Conservation (phyloP, 805 yeast species). For the Groenewaldozyma salmanticensis region DNA sequence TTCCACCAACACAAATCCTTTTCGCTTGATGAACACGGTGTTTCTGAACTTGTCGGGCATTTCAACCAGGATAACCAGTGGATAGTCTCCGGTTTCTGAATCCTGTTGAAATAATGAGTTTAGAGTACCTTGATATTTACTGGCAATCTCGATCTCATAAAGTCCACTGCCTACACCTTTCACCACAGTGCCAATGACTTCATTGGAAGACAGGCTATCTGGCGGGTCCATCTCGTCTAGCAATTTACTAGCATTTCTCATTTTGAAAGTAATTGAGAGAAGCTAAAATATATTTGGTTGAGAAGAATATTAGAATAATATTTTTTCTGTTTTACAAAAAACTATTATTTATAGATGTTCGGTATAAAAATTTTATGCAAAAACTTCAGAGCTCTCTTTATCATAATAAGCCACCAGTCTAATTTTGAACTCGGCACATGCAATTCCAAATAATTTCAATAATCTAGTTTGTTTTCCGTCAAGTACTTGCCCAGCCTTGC, state of each 20-base stretch:
- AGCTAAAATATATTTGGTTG: conserved; percentile 2
- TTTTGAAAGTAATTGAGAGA: neutral
- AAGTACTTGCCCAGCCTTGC: conserved; percentile 66
- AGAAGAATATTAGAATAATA: neutral
- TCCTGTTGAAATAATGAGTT: neutral
- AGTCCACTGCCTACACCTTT: conserved; percentile 25
- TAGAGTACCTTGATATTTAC: neutral
- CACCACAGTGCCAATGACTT: conserved; percentile 23
- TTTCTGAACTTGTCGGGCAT: conserved; percentile 28
- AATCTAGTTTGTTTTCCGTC: conserved; percentile 88
- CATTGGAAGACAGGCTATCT: conserved; percentile 17
- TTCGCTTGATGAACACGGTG: conserved; percentile 28
- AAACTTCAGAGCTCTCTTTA: conserved; percentile 27
- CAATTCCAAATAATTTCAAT: conserved; percentile 91
- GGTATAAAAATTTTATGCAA: neutral
- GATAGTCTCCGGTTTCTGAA: conserved; percentile 3
- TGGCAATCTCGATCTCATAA: conserved; percentile 24
- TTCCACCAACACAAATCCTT: conserved; percentile 26
- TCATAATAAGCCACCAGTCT: conserved; percentile 63
- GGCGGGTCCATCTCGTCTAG: conserved; percentile 23
- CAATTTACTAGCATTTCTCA: conserved; percentile 7
- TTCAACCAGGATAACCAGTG: conserved; percentile 19
- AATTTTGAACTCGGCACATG: conserved; percentile 84
- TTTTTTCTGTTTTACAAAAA: too few species aligned
- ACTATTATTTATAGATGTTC: too few species aligned